Evolutionary conservation across 1,284 basidiomycete genomes (phyloP).

Genomic region (Marasmius tenuissimus): DNA sequence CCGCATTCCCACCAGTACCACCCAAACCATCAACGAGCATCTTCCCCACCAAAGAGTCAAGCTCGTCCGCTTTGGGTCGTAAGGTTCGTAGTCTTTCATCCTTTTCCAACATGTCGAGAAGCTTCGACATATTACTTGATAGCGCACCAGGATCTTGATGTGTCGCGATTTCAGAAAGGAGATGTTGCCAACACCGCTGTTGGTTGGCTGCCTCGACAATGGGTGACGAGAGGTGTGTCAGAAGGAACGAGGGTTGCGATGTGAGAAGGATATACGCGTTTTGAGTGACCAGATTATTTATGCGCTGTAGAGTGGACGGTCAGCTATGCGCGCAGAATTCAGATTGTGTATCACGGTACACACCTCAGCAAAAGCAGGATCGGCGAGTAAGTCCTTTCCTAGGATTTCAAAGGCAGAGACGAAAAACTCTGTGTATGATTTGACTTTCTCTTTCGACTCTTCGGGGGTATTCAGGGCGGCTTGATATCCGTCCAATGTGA

Average conservation of each 20-base stretch:
- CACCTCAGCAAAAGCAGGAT: slow-evolving; percentile 40
- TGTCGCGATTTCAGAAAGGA: slow-evolving; percentile 37
- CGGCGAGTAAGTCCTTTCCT: slow-evolving; percentile 39
- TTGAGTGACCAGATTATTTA: slow-evolving; percentile 43
- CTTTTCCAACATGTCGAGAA: slow-evolving; percentile 39
- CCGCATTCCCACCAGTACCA: slow-evolving; percentile 21
- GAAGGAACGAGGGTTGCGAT: slow-evolving; percentile 40
- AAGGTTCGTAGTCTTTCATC: slow-evolving; percentile 39
- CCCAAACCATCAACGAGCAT: slow-evolving; percentile 25
- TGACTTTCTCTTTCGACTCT: background rate
- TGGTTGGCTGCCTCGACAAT: slow-evolving; percentile 33
- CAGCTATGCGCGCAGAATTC: background rate
- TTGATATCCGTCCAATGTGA: background rate
- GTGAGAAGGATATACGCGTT: slow-evolving; percentile 42
- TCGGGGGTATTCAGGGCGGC: background rate
- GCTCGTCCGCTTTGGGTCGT: slow-evolving; percentile 38
- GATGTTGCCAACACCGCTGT: slow-evolving; percentile 41
- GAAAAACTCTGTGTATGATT: slow-evolving; percentile 25
- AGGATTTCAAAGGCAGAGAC: slow-evolving; percentile 42
- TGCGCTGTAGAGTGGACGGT: slow-evolving; percentile 29
- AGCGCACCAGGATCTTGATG: slow-evolving; percentile 26
- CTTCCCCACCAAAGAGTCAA: slow-evolving; percentile 39
- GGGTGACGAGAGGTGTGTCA: slow-evolving; percentile 45
- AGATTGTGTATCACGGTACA: slow-evolving; percentile 7
- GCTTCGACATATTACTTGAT: slow-evolving; percentile 23